These are phyloP conservation scores for Achaetomiella virescens DNA, from an alignment of 495 filamentous ascomycete species.

Conservation along the genomic window DNA sequence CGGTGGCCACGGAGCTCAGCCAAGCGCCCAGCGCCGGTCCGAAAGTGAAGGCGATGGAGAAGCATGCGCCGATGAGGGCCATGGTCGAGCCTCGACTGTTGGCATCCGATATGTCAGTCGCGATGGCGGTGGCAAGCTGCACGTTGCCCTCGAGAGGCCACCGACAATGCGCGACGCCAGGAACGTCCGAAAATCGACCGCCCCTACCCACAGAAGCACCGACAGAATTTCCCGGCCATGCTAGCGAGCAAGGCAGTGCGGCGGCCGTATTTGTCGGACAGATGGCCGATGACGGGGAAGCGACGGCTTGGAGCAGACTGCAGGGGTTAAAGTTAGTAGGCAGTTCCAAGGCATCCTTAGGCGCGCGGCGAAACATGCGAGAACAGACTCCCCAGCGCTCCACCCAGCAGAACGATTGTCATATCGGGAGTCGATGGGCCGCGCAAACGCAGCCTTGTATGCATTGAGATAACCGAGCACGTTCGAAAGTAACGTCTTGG, in stretches of 20 bases:
- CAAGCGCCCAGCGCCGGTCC: constrained; percentile 87
- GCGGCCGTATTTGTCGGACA: constrained; percentile 86
- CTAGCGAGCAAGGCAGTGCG: constrained; percentile 81
- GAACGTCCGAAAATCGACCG: constrained; percentile 92
- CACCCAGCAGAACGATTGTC: constrained; percentile 95
- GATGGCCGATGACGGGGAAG: constrained; percentile 84
- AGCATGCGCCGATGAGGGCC: constrained; percentile 92
- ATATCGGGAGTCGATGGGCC: constrained; percentile 91
- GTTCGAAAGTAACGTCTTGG: constrained; percentile 61
- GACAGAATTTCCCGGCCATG: constrained; percentile 94
- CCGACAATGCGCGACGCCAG: constrained; percentile 86
- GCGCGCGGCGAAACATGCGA: constrained; percentile 39
- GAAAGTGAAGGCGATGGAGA: constrained; percentile 95
- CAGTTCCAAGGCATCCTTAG: background rate
- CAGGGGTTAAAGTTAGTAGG: constrained; percentile 5
- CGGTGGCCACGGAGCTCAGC: constrained; percentile 63
- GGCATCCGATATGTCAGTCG: constrained; percentile 88
- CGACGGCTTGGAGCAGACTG: constrained; percentile 78
- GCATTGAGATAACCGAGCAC: constrained; percentile 81
- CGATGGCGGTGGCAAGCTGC: constrained; percentile 92
- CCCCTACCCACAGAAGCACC: constrained; percentile 88
- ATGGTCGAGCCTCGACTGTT: constrained; percentile 79
- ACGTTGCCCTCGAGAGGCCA: constrained; percentile 96
- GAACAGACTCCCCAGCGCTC: constrained; percentile 88
- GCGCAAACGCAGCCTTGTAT: constrained; percentile 91